Evolutionary conservation across 2,329 filamentous ascomycete species (phyloP).

Genomic region (Ceratocystis albifundus): DNA sequence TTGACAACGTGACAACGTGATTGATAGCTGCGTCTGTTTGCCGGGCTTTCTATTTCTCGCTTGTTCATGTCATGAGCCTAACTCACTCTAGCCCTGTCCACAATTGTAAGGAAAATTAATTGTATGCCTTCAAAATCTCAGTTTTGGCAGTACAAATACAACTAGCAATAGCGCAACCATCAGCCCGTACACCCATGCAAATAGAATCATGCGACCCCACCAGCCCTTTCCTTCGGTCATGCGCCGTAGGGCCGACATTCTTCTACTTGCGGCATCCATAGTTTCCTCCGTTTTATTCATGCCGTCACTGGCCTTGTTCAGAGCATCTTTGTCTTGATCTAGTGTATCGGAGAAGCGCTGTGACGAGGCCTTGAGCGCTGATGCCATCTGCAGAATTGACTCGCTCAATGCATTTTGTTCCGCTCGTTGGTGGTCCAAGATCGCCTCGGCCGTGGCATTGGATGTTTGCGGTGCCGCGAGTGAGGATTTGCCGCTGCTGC

Average conservation of each 20-base stretch:
- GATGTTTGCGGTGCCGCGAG: constrained; percentile 32
- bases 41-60: too few relatives aligned
- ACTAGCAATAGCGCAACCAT: constrained; percentile 68
- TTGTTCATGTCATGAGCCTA: too few relatives aligned
- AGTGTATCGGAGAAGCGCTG: constrained; percentile 59
- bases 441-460: constrained; percentile 51
- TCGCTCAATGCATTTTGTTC: constrained; percentile 76
- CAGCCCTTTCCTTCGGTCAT: constrained; percentile 85
- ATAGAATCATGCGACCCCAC: constrained; percentile 74
- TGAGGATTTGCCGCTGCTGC: constrained; percentile 25
- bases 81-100: not conserved
- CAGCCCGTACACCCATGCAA: constrained; percentile 69
- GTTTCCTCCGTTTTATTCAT: constrained; percentile 65
- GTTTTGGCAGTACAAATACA: constrained; percentile 77
- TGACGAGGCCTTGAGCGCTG: constrained; percentile 63
- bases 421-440: constrained; percentile 62
- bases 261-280: constrained; percentile 62
- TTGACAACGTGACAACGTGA: not conserved
- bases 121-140: constrained; percentile 54
- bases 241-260: constrained; percentile 63
- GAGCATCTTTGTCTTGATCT: constrained; percentile 58
- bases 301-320: constrained; percentile 59
- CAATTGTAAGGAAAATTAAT: too few relatives aligned
- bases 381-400: constrained; percentile 70
- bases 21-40: not conserved